Conservation (phyloP, 495 filamentous ascomycete species). For the Durotheca rogersii region DNA sequence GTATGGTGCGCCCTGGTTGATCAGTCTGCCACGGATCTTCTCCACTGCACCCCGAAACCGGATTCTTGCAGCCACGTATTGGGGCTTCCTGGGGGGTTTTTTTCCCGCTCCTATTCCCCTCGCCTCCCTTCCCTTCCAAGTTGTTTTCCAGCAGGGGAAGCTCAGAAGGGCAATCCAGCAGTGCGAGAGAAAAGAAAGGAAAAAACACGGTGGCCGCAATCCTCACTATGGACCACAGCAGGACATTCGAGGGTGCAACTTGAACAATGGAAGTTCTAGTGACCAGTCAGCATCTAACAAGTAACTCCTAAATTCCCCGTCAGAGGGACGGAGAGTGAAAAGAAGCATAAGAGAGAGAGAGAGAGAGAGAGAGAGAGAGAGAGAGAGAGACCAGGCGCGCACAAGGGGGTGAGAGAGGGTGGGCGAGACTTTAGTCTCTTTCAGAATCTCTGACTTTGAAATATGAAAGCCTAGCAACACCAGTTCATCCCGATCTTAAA, state of each 20-base stretch:
- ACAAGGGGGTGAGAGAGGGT: constrained; percentile 4
- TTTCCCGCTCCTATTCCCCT: no score
- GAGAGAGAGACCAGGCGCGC: constrained; percentile 14
- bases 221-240: constrained; percentile 27
- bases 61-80: constrained; percentile 30
- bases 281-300: constrained; percentile 33
- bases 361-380: constrained; percentile 1
- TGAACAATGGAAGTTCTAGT: constrained; percentile 33
- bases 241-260: constrained; percentile 25
- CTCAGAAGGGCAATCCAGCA: constrained; percentile 27
- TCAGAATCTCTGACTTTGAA: constrained; percentile 24
- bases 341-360: constrained; percentile 16
- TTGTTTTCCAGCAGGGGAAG: constrained; percentile 24
- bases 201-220: constrained; percentile 24
- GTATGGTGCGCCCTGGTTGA: constrained; percentile 31
- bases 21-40: constrained; percentile 28
- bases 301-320: constrained; percentile 36
- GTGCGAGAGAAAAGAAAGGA: constrained; percentile 10
- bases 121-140: no score
- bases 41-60: constrained; percentile 27
- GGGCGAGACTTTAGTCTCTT: constrained; percentile 16
- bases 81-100: no score
- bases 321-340: constrained; percentile 31
- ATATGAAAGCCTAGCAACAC: constrained; percentile 24
- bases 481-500: constrained; percentile 4